A percentile compares a stretch with the other conserved stretches of the same genome.
Conservation (phyloP, 768 basidiomycete species). For the Pleurotus ostreatus region DNA sequence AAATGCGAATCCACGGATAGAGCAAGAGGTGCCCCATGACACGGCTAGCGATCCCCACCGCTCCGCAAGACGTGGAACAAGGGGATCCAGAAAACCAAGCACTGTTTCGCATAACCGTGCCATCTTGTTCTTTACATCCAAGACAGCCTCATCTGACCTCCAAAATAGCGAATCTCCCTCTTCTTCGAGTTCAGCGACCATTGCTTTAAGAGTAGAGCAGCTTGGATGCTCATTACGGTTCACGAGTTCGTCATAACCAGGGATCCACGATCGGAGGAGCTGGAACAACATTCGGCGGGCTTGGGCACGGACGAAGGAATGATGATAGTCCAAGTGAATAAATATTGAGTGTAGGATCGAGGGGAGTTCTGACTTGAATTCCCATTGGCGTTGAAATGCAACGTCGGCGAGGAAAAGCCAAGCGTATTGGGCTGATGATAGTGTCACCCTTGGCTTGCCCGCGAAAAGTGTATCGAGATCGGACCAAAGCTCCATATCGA, state of each 20-base stretch:
- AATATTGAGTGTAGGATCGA: slow-evolving; percentile 76
- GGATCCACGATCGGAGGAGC: slow-evolving; percentile 75
- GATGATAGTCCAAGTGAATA: slow-evolving; percentile 78
- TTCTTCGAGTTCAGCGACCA: slow-evolving; percentile 52
- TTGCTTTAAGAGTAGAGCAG: slow-evolving; percentile 44
- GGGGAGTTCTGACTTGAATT: slow-evolving; percentile 64
- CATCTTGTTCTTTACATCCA: slow-evolving; percentile 63
- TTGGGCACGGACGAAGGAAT: slow-evolving; percentile 61
- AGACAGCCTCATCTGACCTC: slow-evolving; percentile 63
- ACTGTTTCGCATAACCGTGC: slow-evolving; percentile 61
- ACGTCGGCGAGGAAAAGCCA: slow-evolving; percentile 80
- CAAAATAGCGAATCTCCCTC: slow-evolving; percentile 59
- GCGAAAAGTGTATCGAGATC: slow-evolving; percentile 75
- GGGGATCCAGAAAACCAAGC: slow-evolving; percentile 61
- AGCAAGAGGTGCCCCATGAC: slow-evolving; percentile 82
- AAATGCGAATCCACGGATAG: slow-evolving; percentile 81
- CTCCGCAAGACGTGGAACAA: slow-evolving; percentile 64
- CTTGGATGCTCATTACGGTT: slow-evolving; percentile 50
- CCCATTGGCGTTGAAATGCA: slow-evolving; percentile 74
- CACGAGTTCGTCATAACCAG: slow-evolving; percentile 69
- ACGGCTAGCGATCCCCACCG: slow-evolving; percentile 80
- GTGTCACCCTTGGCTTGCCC: slow-evolving; percentile 60
- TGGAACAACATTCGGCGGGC: slow-evolving; percentile 84
- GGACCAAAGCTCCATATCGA: slow-evolving; percentile 74
- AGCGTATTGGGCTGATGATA: slow-evolving; percentile 86